Evolutionary conservation across 768 basidiomycete species (phyloP).

Genomic region (Paxillus rubicundulus): DNA sequence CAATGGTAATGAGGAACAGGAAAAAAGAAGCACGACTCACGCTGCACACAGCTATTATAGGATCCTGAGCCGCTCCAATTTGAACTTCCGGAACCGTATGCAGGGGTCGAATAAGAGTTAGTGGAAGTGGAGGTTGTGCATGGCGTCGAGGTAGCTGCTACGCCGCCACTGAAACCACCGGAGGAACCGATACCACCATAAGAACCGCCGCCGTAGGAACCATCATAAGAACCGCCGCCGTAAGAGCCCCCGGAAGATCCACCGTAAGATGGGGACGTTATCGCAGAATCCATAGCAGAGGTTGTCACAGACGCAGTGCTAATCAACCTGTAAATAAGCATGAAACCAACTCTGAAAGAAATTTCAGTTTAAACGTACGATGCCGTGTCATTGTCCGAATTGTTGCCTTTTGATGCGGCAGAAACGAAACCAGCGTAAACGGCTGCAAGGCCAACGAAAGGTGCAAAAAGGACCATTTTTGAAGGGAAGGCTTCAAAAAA

Average conservation of each 20-base stretch:
- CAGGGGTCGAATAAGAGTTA: constrained; percentile 39
- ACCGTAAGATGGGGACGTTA: background rate
- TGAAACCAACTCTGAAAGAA: background rate
- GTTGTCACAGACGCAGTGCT: constrained; percentile 1
- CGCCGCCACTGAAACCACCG: background rate
- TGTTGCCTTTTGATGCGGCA: constrained; percentile 44
- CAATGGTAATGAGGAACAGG: background rate
- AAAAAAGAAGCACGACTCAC: constrained; percentile 39
- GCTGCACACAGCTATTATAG: constrained; percentile 69
- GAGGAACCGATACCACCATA: background rate
- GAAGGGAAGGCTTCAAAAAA: constrained; percentile 14
- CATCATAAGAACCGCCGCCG: background rate
- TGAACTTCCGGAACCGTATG: constrained; percentile 62
- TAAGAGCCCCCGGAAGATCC: constrained; percentile 1
- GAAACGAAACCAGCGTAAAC: constrained; percentile 51
- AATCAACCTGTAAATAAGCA: background rate
- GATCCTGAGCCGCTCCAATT: constrained; percentile 51
- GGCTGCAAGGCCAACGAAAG: constrained; percentile 52
- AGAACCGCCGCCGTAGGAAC: background rate
- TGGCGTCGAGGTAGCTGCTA: background rate
- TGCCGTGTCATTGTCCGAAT: constrained; percentile 12
- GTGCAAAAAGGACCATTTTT: constrained; percentile 61
- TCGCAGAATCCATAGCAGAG: background rate
- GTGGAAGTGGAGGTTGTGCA: constrained; percentile 18
- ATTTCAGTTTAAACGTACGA: background rate